These are phyloP conservation scores for Panellus pusillus DNA, from an alignment of 768 basidiomycete species.

Conservation along the genomic window DNA sequence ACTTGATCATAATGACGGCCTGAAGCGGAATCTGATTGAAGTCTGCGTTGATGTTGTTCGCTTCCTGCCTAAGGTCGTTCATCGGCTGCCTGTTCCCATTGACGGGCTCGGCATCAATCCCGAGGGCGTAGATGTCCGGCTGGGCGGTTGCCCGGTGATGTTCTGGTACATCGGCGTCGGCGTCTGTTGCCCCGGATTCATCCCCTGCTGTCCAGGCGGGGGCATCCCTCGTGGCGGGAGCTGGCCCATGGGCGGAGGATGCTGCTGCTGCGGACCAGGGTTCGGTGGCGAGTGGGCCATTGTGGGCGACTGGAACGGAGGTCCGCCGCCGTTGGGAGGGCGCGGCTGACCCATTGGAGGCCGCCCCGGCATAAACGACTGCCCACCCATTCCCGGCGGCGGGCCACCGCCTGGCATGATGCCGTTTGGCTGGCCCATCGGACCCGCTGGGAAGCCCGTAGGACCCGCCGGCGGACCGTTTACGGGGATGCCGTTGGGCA, in stretches of 20 bases:
- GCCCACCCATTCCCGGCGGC: slow-evolving; percentile 21
- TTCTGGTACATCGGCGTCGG: slow-evolving; percentile 42
- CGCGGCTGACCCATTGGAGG: slow-evolving; percentile 40
- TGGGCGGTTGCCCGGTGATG: slow-evolving; percentile 51
- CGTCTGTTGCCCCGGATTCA: slow-evolving; percentile 38
- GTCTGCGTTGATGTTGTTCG: slow-evolving; percentile 39
- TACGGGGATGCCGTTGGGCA: slow-evolving; percentile 30
- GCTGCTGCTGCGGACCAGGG: slow-evolving; percentile 31
- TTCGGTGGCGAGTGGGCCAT: slow-evolving; percentile 64
- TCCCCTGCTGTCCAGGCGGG: slow-evolving; percentile 43
- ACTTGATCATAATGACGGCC: slow-evolving; percentile 36
- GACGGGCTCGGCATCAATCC: slow-evolving; percentile 60
- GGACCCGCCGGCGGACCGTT: slow-evolving; percentile 25
- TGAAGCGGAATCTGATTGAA: slow-evolving; percentile 39
- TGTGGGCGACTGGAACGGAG: slow-evolving; percentile 63
- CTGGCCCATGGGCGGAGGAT: slow-evolving; percentile 43
- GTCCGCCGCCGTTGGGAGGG: slow-evolving; percentile 39
- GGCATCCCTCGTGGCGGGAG: slow-evolving; percentile 56
- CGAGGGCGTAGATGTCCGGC: slow-evolving; percentile 57
- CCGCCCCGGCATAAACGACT: slow-evolving; percentile 34
- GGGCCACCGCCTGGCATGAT: slow-evolving; percentile 26
- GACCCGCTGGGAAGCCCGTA: slow-evolving; percentile 34
- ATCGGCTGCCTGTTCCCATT: slow-evolving; percentile 45
- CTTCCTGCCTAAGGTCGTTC: slow-evolving; percentile 14
- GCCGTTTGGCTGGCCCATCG: slow-evolving; percentile 23